Conservation (phyloP, 306 rosid species). For the Quercus rubra region DNA sequence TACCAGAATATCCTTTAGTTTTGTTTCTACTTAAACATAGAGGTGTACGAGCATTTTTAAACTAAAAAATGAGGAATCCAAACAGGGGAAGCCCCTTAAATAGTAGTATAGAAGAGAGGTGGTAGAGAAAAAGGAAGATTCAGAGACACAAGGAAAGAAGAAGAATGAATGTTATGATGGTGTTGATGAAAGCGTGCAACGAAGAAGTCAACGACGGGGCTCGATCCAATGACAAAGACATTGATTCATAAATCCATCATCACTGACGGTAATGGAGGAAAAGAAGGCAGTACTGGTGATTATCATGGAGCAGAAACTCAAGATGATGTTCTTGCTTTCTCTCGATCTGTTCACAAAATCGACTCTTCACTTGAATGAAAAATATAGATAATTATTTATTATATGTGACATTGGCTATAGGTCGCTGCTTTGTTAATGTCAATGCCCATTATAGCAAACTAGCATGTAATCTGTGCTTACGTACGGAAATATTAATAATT, state of each 20-base stretch:
- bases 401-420: no score
- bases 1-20: no score
- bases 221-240: conserved; percentile 18
- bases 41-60: no score
- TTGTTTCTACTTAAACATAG: no score
- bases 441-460: no score
- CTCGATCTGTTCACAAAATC: conserved; percentile 34
- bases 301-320: conserved; percentile 20
- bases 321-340: conserved; percentile 44
- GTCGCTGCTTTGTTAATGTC: no score
- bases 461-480: no score
- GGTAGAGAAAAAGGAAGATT: conserved; percentile 4
- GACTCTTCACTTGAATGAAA: conserved; percentile 28
- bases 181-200: no score
- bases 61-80: no score
- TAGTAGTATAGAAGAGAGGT: no score
- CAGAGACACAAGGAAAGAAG: neutral
- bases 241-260: conserved; percentile 31
- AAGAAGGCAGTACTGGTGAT: neutral
- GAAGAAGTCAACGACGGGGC: neutral
- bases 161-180: neutral
- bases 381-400: neutral
- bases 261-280: neutral
- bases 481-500: no score
- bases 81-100: no score